phyloP scores from a whole-genome alignment of 2,329 filamentous ascomycete species.

The Aspergillus caelatus region DNA sequence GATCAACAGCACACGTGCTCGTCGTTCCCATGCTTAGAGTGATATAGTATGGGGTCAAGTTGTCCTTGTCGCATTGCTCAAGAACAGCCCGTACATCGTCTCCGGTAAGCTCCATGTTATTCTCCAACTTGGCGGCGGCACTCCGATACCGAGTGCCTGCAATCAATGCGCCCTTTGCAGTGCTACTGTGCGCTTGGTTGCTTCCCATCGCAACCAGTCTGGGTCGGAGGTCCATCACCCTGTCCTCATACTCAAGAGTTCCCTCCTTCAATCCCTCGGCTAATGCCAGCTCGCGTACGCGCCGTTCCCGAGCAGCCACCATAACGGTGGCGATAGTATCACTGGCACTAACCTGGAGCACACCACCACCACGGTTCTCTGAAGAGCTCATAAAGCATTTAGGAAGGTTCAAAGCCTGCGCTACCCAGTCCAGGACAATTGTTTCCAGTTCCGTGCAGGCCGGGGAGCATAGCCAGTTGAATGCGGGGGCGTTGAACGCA shows the following conservation, averaged over 20 bases:
- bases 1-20: conserved; percentile 83
- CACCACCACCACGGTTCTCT: conserved; percentile 71
- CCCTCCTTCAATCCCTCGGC: conserved; percentile 49
- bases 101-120: conserved; percentile 73
- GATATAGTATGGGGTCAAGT: conserved; percentile 82
- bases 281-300: conserved; percentile 64
- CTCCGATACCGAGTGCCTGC: conserved; percentile 79
- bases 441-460: conserved; percentile 93
- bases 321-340: conserved; percentile 86
- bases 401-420: conserved; percentile 73
- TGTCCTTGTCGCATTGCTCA: conserved; percentile 65
- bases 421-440: conserved; percentile 89
- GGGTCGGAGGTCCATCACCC: conserved; percentile 66
- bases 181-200: conserved; percentile 78
- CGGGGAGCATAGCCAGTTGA: conserved; percentile 96
- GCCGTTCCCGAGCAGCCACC: conserved; percentile 82
- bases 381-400: conserved; percentile 72
- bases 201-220: conserved; percentile 80
- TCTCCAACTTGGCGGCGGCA: conserved; percentile 63
- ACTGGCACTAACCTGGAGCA: conserved; percentile 90
- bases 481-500: conserved; percentile 85
- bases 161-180: conserved; percentile 84
- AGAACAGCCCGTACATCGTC: conserved; percentile 63
- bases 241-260: conserved; percentile 67
- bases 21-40: conserved; percentile 85